Conservation (phyloP, 1,284 basidiomycete genomes). For the Phellinidium pouzarii region DNA sequence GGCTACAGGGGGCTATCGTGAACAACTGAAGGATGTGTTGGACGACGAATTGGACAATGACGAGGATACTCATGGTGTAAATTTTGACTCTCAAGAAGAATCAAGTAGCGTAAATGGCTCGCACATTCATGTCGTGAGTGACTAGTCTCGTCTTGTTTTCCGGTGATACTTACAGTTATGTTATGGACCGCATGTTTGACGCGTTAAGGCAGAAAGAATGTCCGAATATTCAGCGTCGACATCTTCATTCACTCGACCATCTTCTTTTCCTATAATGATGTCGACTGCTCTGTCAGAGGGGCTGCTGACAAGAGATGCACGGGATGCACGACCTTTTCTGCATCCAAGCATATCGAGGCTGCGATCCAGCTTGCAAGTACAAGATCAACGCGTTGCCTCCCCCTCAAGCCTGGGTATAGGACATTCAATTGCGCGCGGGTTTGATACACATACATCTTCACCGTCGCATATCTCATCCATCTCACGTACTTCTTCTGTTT, state of each 20-base stretch:
- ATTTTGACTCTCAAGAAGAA: constrained; percentile 39
- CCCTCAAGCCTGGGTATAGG: constrained; percentile 41
- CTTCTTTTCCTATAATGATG: constrained; percentile 32
- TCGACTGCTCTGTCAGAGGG: constrained; percentile 28
- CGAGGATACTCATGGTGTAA: constrained; percentile 41
- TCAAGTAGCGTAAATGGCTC: constrained; percentile 2
- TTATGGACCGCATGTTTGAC: constrained; percentile 10
- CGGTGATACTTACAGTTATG: constrained; percentile 18
- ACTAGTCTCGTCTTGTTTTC: constrained; percentile 10
- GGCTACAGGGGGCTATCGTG: constrained; percentile 41
- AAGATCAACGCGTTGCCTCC: constrained; percentile 39
- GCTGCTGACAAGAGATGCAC: constrained; percentile 32
- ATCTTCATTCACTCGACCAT: constrained; percentile 33
- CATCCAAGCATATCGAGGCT: constrained; percentile 81
- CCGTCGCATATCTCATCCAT: constrained; percentile 66
- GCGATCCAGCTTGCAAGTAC: constrained; percentile 56
- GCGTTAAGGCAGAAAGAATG: constrained; percentile 31
- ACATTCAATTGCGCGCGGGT: constrained; percentile 37
- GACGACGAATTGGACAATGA: constrained; percentile 46
- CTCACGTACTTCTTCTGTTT: constrained; percentile 60
- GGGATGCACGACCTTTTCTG: constrained; percentile 45
- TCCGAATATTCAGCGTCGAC: constrained; percentile 40
- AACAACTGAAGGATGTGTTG: constrained; percentile 69
- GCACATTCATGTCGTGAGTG: constrained; percentile 12
- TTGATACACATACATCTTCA: constrained; percentile 38